Base-by-base conservation (phyloP, 305 asterid species). In the Solanum chacoense region DNA sequence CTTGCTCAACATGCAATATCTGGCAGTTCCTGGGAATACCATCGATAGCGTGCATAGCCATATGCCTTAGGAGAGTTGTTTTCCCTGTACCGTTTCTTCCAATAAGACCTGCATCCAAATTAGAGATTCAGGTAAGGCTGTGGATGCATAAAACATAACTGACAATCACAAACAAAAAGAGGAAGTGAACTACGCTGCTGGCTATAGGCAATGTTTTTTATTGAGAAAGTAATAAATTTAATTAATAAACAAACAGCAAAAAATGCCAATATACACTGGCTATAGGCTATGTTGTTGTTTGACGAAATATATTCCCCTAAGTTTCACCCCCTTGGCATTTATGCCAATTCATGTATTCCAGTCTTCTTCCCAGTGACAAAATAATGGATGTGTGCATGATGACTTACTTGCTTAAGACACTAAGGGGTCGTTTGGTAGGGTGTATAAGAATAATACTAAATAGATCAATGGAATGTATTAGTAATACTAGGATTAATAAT, bases 51-150 rank as follows among this genome's bases (percentile, higher is more conserved):
- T 96, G 99, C 99, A 97, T 35, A 89, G 99, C 99, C 99, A 97
- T 96, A 93, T 95, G 91, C 93, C 99, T 94, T 85, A 97, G 98
- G 86, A 97, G 94, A 89, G 99, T 97, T 87, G 99, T 97, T 94
- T 97, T 97, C 88, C 99, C 99, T 5, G 99, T 97, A 90, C 99
- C 99, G 90, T 97, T 97, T 90, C 99, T 96, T 89, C 99, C 99
- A 90, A 97, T 95, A 90, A 97, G 99, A 35, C 99, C 99, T 97
- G 93, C 89, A 92, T 26, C 81, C 79, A 88, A 36, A 90, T 76
- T 86, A 80, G 74, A 89, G 73, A 84, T 87, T 83, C 85, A 91
- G 45, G 59, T 50, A 37, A 73, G 77, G 74, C 74, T 31, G 11
- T 50, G 26, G 69, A 84, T 67, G 32, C 42, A 87, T 38, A 75